Base-by-base conservation (phyloP, 2,329 filamentous ascomycete genomes). In the Shiraia sp. region DNA sequence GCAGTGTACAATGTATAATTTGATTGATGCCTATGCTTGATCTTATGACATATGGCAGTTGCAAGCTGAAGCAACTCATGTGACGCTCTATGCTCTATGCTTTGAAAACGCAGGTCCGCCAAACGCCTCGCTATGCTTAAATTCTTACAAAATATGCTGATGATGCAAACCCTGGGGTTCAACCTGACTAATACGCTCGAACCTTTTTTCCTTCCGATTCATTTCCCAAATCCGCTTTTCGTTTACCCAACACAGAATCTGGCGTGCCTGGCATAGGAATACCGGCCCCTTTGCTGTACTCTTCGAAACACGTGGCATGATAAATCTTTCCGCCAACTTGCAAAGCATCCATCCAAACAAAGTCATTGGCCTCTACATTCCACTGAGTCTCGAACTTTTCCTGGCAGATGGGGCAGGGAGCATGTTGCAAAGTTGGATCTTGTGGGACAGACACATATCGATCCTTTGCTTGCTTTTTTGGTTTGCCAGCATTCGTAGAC, bases 351-450 rank as follows among this genome's bases (percentile, higher is more conserved):
- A 90, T 86, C 88, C 93, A 97, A 28, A 99, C 92, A 80, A 91
- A 97, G 62, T 99, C 92, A 69, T 97, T 90, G 13, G 87, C 88
- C 49, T 95, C 90, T 57, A 95, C 90, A 6, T 92, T 84, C 87
- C 90, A 97, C 52, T 87, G 87, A 53, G 88, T 90, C 72, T 95
- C 87, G 59, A 99, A 97, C 53, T 87, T 87, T 66, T 99, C 93
- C 68, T 96, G 91, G 68, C 93, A 97, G 56, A 99, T 95, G 2
- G 90, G 90, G 62, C 93, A 99, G 1, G 87, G 80, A 12, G 82
- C 86, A 63, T 90, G 91, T 44, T 86, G 81, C 17, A 87, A 78
- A 17, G 82, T 79, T 13, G 83, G 80, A 52, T 92, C 87, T 36
- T 91, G 87, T 0, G 92, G 93, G 1, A 93, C 91, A 2, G 85